These are phyloP conservation scores for Wallacemonas sp. DNA, from an alignment of 208 protist genomes.

Conservation along the genomic window DNA sequence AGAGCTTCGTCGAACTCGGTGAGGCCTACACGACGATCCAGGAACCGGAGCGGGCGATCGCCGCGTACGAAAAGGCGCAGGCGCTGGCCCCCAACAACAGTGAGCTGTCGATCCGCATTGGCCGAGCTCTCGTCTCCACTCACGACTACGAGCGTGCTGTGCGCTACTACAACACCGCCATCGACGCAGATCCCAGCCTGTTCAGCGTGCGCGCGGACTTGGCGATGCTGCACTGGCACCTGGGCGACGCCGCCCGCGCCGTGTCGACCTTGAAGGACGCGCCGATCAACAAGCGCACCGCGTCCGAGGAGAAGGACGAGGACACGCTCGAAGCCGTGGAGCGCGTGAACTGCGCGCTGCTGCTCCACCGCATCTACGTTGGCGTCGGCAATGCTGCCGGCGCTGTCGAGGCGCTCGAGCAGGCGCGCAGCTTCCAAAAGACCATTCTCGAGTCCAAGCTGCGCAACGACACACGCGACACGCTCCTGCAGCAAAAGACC, in stretches of 20 bases:
- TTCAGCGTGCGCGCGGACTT: conserved; percentile 88
- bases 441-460: conserved; percentile 76
- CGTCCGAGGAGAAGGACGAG: conserved; percentile 34
- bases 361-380: conserved; percentile 86
- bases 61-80: conserved; percentile 87
- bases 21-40: conserved; percentile 90
- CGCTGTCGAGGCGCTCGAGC: conserved; percentile 60
- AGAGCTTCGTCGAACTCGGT: conserved; percentile 84
- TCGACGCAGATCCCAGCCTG: conserved; percentile 63
- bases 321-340: conserved; percentile 52
- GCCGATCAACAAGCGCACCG: conserved; percentile 34
- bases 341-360: conserved; percentile 80
- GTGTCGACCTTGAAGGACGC: conserved; percentile 59
- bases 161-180: conserved; percentile 89
- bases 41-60: conserved; percentile 91
- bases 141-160: conserved; percentile 94
- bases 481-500: conserved; percentile 73
- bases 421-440: conserved; percentile 71
- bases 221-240: conserved; percentile 89
- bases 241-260: conserved; percentile 69
- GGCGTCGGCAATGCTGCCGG: conserved; percentile 21
- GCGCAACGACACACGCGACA: conserved; percentile 78
- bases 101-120: conserved; percentile 91
- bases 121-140: conserved; percentile 89
- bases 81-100: conserved; percentile 81